Evolutionary conservation across 805 yeast genomes (phyloP), one percentile per base, ranked within the genome.

Genomic region (Kuraishia ogatae): DNA sequence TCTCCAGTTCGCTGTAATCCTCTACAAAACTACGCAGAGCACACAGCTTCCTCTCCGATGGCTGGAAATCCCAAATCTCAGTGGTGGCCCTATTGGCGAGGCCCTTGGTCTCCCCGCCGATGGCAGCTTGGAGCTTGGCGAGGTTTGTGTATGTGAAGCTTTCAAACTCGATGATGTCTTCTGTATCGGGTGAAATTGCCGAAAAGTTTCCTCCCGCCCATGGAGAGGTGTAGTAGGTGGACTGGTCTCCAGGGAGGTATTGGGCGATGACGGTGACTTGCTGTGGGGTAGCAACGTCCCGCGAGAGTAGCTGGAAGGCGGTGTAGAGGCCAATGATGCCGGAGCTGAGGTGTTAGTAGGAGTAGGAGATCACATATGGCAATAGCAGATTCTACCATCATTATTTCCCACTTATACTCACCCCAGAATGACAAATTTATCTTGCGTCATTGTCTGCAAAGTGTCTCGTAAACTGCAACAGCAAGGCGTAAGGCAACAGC

Each of bases 191-290:
- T 0, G 88, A 78, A 51, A 85, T 84, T 58, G 80, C 73, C 2
- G 83, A 77, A 62, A 81, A 81, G 63, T 82, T 81, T 7, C 83
- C 85, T 24, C 86, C 86, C 0, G 96, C 96, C 80, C 86, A 85
- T 0, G 96, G 96, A 0, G 92, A 85, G 1, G 96, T 83, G 66
- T 85, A 89, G 52, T 80, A 74, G 56, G 80, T 80, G 2, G 90
- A 82, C 59, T 82, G 85, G 63, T 89, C 96, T 3, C 96, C 96
- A 2, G 96, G 96, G 46, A 84, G 67, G 61, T 77, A 79, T 62
- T 85, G 80, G 7, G 89, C 93, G 20, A 84, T 61, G 1, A 88
- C 77, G 2, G 80, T 74, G 58, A 89, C 78, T 5, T 78, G 68
- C 1, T 64, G 55, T 1, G 78, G 73, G 0, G 64, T 55, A 7